Conservation (phyloP, 2,329 filamentous ascomycete species). For the Penicillium sclerotiorum region DNA sequence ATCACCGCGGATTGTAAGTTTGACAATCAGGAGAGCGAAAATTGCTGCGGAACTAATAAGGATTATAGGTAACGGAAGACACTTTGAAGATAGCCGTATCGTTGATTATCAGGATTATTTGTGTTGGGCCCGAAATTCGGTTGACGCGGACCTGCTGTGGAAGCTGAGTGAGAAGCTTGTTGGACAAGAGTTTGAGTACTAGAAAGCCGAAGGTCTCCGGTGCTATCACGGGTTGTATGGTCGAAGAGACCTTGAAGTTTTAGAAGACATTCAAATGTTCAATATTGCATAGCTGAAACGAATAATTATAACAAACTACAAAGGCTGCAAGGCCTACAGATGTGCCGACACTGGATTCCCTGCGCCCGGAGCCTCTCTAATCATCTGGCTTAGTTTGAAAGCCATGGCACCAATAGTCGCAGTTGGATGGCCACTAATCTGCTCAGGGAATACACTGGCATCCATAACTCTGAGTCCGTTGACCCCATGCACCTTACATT, state of each 20-base stretch:
- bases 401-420: constrained; percentile 24
- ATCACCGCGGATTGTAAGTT: constrained; percentile 15
- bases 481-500: constrained; percentile 24
- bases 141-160: constrained; percentile 49
- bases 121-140: constrained; percentile 2
- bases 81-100: constrained; percentile 40
- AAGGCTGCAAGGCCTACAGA: background rate
- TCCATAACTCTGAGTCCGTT: constrained; percentile 23
- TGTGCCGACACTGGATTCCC: background rate
- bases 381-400: constrained; percentile 20
- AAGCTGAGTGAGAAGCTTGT: constrained; percentile 50
- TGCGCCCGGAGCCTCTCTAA: constrained; percentile 1
- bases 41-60: too few relatives aligned
- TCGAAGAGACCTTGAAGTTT: too few relatives aligned
- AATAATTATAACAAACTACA: background rate
- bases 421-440: constrained; percentile 24
- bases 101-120: constrained; percentile 22
- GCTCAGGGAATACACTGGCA: constrained; percentile 26
- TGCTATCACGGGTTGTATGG: too few relatives aligned
- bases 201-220: too few relatives aligned
- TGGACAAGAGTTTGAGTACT: constrained; percentile 38
- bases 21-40: too few relatives aligned
- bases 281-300: background rate
- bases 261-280: too few relatives aligned
- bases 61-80: constrained; percentile 36